Percentiles rank a stretch among this genome's conserved stretches.
Conservation (phyloP, 257 asterid species). For the Rhazya stricta region DNA sequence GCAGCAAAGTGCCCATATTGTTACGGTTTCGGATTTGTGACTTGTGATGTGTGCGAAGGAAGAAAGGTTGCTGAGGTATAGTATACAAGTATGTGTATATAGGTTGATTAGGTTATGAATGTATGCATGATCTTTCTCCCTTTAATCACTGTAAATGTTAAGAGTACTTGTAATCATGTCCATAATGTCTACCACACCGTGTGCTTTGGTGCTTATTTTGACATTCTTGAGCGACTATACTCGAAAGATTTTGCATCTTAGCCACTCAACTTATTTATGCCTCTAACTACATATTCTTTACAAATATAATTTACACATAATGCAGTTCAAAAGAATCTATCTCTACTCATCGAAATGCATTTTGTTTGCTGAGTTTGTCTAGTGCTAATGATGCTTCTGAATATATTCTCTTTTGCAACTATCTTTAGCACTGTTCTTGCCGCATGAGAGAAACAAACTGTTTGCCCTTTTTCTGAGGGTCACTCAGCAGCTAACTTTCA, state of each 20-base stretch:
- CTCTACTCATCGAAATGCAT: background rate
- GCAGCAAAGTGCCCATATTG: slow-evolving; percentile 78
- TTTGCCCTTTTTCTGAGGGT: too few species aligned
- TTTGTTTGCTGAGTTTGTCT: too few species aligned
- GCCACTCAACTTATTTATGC: background rate
- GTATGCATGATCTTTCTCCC: background rate
- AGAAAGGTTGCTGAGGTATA: slow-evolving; percentile 26
- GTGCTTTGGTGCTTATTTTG: background rate
- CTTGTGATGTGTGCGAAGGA: slow-evolving; percentile 68
- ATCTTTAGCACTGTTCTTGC: too few species aligned
- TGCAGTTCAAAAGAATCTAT: too few species aligned
- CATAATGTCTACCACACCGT: background rate
- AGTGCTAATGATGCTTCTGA: too few species aligned
- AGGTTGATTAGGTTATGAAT: background rate
- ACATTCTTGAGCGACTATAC: too few species aligned
- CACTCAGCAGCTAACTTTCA: too few species aligned
- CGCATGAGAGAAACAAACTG: too few species aligned
- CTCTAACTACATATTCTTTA: background rate
- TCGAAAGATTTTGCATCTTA: background rate
- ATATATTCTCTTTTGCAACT: too few species aligned
- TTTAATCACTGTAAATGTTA: background rate
- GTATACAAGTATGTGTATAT: background rate
- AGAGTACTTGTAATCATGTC: background rate
- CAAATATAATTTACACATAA: background rate
- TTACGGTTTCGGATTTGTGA: slow-evolving; percentile 60